Evolutionary conservation across 2,329 filamentous ascomycete genomes (phyloP).

Genomic region (Penicillium sp.): DNA sequence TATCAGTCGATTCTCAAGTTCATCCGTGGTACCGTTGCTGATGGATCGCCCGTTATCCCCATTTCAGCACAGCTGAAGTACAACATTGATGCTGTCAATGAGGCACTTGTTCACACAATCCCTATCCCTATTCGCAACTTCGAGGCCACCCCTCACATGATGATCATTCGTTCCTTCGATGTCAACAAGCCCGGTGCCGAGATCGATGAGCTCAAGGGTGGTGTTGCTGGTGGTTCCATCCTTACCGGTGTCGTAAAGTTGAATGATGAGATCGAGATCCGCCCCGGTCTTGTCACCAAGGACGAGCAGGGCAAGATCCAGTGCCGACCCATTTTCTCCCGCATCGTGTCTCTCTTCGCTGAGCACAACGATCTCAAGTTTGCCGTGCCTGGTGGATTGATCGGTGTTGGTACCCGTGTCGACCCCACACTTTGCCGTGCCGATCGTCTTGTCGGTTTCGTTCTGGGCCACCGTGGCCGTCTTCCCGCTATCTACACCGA

Average conservation of each 20-base stretch:
- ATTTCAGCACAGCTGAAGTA: slow-evolving; percentile 98
- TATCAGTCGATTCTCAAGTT: slow-evolving; percentile 98
- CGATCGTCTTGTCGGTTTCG: slow-evolving; percentile 97
- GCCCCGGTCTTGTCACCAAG: slow-evolving; percentile 95
- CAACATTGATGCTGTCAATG: slow-evolving; percentile 98
- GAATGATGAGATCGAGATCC: slow-evolving; percentile 96
- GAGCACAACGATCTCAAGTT: slow-evolving; percentile 99
- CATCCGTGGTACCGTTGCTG: slow-evolving; percentile 94
- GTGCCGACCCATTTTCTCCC: slow-evolving; percentile 95
- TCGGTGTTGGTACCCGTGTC: slow-evolving; percentile 96
- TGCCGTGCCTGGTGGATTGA: slow-evolving; percentile 93
- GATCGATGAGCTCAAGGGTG: slow-evolving; percentile 97
- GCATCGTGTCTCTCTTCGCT: slow-evolving; percentile 91
- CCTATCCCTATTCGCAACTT: slow-evolving; percentile 91
- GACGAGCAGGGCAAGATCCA: slow-evolving; percentile 91
- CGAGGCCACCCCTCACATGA: slow-evolving; percentile 91
- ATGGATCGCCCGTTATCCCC: slow-evolving; percentile 91
- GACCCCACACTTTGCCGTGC: slow-evolving; percentile 98
- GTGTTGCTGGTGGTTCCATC: slow-evolving; percentile 96
- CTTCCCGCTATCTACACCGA: slow-evolving; percentile 97
- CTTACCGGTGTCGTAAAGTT: slow-evolving; percentile 95
- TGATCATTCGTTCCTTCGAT: slow-evolving; percentile 97
- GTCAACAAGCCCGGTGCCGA: slow-evolving; percentile 99
- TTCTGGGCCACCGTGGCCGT: slow-evolving; percentile 88
- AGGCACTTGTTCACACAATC: slow-evolving; percentile 92